These are phyloP conservation scores for Aspergillus bridgeri DNA, from an alignment of 495 filamentous ascomycete genomes.

Conservation along the genomic window DNA sequence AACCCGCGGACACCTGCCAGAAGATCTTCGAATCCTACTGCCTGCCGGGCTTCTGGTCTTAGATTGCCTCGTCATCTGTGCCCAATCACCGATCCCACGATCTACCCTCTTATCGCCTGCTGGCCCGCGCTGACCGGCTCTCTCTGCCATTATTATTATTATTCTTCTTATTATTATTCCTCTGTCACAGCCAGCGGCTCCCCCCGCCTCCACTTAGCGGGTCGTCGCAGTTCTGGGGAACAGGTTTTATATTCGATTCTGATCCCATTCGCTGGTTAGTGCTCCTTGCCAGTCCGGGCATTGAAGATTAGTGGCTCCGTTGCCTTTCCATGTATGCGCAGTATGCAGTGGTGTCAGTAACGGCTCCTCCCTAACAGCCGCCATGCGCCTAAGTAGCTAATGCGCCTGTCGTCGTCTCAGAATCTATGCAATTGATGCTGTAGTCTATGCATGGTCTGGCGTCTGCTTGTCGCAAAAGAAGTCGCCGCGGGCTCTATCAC, in stretches of 20 bases:
- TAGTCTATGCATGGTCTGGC: not conserved
- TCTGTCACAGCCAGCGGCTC: slow-evolving; percentile 2
- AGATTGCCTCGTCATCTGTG: not conserved
- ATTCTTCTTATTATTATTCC: slow-evolving; percentile 1
- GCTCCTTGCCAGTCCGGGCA: not conserved
- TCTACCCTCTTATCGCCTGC: too few relatives aligned
- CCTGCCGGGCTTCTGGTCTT: too few relatives aligned
- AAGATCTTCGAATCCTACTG: too few relatives aligned
- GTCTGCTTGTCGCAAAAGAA: not conserved
- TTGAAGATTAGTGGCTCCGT: not conserved
- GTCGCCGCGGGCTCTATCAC: not conserved
- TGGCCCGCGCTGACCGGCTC: not conserved
- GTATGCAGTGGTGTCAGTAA: not conserved
- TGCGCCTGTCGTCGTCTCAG: slow-evolving; percentile 7
- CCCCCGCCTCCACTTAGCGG: slow-evolving; percentile 7
- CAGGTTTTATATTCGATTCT: slow-evolving; percentile 1
- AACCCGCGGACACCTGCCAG: not conserved
- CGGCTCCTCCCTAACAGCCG: not conserved
- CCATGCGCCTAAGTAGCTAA: slow-evolving; percentile 12
- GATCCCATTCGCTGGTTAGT: not conserved
- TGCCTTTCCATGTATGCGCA: not conserved
- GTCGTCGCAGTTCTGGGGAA: not conserved
- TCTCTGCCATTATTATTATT: too few relatives aligned
- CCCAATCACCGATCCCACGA: not conserved
- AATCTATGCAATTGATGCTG: not conserved